phyloP scores from a whole-genome alignment of 352 stramenopile genomes.

The Phytophthora fragariae region DNA sequence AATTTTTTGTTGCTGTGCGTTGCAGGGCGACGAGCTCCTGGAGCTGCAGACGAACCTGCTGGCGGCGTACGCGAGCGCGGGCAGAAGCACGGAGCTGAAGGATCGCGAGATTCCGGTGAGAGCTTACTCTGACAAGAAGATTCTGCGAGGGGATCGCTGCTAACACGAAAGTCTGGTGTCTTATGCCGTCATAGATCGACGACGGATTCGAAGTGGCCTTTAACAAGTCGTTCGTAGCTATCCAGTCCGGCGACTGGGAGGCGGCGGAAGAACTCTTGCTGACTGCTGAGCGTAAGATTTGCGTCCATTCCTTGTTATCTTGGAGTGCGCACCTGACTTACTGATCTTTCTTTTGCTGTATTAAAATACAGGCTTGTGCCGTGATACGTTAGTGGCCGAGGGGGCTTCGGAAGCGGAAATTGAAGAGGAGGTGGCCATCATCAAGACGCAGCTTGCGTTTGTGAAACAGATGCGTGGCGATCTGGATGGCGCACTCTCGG shows the following conservation, averaged over 20 bases:
- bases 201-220: slow-evolving; percentile 85
- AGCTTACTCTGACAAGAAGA: not conserved
- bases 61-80: slow-evolving; percentile 74
- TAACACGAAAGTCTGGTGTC: slow-evolving; percentile 7
- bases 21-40: slow-evolving; percentile 68
- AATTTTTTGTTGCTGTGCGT: slow-evolving; percentile 33
- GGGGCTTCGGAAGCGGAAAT: slow-evolving; percentile 63
- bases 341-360: slow-evolving; percentile 4
- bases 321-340: not conserved
- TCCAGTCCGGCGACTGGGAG: slow-evolving; percentile 67
- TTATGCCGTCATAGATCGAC: slow-evolving; percentile 50
- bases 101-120: slow-evolving; percentile 58
- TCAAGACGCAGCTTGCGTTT: slow-evolving; percentile 78
- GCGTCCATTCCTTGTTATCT: not conserved
- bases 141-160: not conserved
- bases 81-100: slow-evolving; percentile 61
- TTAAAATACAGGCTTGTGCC: slow-evolving; percentile 62
- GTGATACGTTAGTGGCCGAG: slow-evolving; percentile 64
- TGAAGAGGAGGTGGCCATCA: slow-evolving; percentile 75
- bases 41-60: slow-evolving; percentile 85
- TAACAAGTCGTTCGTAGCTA: slow-evolving; percentile 87
- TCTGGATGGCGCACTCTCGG: slow-evolving; percentile 67
- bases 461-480: slow-evolving; percentile 84
- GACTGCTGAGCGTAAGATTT: slow-evolving; percentile 67
- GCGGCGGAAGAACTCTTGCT: slow-evolving; percentile 53